A percentile compares a stretch with the other conserved stretches of the same genome.
These are phyloP conservation scores for Chaetomium cochliodes DNA, from an alignment of 495 filamentous ascomycete genomes.

Conservation along the genomic window DNA sequence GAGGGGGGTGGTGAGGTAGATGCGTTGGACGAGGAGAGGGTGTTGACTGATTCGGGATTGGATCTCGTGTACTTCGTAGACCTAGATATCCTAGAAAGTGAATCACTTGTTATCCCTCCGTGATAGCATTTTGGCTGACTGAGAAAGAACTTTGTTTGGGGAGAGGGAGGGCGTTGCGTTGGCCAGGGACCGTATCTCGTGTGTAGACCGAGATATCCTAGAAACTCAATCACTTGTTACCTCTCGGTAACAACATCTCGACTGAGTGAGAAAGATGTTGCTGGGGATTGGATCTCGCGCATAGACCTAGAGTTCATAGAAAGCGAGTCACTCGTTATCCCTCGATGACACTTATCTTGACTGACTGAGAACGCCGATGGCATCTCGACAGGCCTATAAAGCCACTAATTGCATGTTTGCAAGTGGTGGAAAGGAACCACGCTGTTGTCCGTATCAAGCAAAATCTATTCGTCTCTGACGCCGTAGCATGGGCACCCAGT, in stretches of 20 bases:
- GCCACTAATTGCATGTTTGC: background rate
- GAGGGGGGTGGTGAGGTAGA: background rate
- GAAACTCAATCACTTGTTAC: background rate
- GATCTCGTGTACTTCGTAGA: background rate
- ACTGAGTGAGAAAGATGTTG: too few species aligned
- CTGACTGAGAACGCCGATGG: too few species aligned
- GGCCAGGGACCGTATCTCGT: background rate
- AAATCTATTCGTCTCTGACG: slow-evolving; percentile 2
- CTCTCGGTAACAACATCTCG: too few species aligned
- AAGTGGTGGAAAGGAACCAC: background rate
- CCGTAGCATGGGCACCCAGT: slow-evolving; percentile 1
- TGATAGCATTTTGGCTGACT: too few species aligned
- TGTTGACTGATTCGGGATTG: background rate
- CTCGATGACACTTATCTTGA: too few species aligned
- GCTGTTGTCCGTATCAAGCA: background rate
- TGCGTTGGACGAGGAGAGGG: background rate
- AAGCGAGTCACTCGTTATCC: background rate
- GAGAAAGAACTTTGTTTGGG: too few species aligned
- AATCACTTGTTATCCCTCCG: background rate
- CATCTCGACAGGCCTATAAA: too few species aligned
- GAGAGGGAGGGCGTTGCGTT: too few species aligned
- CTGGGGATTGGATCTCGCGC: background rate
- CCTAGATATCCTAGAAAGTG: background rate
- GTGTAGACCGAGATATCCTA: background rate
- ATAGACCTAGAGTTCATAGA: background rate